These are phyloP conservation scores for Astrocystis sublimbata DNA, from an alignment of 495 filamentous ascomycete genomes.

Conservation along the genomic window DNA sequence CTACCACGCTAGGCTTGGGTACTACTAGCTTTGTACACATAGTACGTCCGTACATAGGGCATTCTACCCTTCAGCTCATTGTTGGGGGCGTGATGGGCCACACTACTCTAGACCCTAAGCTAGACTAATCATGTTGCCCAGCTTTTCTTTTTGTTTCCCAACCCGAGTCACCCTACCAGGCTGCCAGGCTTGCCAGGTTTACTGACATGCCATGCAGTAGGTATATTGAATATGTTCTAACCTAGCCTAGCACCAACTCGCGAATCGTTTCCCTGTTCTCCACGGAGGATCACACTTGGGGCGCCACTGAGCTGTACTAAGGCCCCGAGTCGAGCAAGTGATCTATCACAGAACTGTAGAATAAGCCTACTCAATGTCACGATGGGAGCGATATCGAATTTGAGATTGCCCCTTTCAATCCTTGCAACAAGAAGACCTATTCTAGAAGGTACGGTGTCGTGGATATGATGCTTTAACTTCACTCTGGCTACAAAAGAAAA, in stretches of 20 bases:
- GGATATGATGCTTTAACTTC: background rate
- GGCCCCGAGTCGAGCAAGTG: background rate
- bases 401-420: background rate
- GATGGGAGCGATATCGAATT: background rate
- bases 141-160: background rate
- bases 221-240: too few species aligned
- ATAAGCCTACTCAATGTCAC: background rate
- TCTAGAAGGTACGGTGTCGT: too few species aligned
- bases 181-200: too few species aligned
- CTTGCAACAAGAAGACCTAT: background rate
- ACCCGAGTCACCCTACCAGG: too few species aligned
- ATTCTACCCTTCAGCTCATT: background rate
- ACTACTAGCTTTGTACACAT: background rate
- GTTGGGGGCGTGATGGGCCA: background rate
- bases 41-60: background rate
- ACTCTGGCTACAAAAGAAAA: background rate
- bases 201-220: too few species aligned
- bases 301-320: background rate
- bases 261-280: background rate
- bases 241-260: background rate
- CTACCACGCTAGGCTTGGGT: background rate
- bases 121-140: background rate
- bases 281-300: background rate
- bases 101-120: constrained; percentile 8
- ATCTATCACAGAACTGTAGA: background rate